These are phyloP conservation scores for Didymella glomerata DNA, from an alignment of 2,329 filamentous ascomycete species.

Conservation along the genomic window DNA sequence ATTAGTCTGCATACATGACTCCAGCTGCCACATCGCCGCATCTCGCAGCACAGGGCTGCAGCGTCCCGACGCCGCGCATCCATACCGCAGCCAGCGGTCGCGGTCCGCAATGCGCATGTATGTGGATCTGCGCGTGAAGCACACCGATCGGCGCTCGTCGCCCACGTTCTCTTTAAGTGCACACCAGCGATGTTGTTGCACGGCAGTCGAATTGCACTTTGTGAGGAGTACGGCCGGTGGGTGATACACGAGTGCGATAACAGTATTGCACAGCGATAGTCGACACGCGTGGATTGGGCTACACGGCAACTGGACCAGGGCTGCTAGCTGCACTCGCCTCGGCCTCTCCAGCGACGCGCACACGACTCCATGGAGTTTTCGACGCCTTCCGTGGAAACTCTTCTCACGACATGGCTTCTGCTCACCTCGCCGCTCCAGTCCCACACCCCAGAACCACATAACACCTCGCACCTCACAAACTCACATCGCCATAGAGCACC, in stretches of 20 bases:
- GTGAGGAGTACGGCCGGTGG: background rate
- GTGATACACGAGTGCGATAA: background rate
- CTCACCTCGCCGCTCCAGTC: background rate
- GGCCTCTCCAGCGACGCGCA: too few species aligned
- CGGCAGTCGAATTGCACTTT: background rate
- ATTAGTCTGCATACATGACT: background rate
- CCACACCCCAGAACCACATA: too few species aligned
- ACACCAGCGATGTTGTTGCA: background rate
- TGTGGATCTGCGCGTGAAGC: constrained; percentile 5
- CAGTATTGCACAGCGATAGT: background rate
- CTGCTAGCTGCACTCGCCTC: too few species aligned
- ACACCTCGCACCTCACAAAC: background rate
- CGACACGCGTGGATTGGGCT: background rate
- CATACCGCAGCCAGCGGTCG: constrained; percentile 8
- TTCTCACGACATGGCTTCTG: background rate
- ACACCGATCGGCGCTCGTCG: constrained; percentile 7
- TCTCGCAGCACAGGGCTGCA: constrained; percentile 10
- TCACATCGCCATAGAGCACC: background rate
- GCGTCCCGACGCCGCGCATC: constrained; percentile 10
- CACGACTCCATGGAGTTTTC: background rate
- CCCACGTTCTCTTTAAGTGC: background rate
- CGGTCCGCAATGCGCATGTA: constrained; percentile 12
- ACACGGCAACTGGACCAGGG: background rate
- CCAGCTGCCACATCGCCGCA: background rate
- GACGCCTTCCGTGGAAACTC: background rate